Evolutionary conservation across 768 basidiomycete genomes (phyloP).

Genomic region (Podaxis mareebaensis): DNA sequence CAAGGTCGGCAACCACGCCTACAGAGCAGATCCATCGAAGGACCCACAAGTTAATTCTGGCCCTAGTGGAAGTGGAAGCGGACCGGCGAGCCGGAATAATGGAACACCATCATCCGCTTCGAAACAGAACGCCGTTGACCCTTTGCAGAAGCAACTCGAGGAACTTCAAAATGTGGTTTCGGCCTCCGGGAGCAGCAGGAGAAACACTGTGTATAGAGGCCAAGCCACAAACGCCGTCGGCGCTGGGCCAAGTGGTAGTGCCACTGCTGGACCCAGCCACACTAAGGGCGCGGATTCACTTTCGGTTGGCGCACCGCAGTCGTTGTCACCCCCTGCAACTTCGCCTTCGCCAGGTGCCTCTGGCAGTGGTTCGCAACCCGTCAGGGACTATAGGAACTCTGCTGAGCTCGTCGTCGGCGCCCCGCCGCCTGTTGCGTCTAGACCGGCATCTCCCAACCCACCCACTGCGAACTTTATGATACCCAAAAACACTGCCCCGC

Average conservation of each 20-base stretch:
- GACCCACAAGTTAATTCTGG: slow-evolving; percentile 52
- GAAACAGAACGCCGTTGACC: slow-evolving; percentile 49
- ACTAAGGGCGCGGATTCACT: slow-evolving; percentile 16
- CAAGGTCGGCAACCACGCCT: slow-evolving; percentile 67
- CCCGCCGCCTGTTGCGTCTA: slow-evolving; percentile 60
- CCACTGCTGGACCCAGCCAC: slow-evolving; percentile 22
- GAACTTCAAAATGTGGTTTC: slow-evolving; percentile 51
- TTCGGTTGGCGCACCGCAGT: slow-evolving; percentile 25
- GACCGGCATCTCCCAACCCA: slow-evolving; percentile 72
- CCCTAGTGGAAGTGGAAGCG: not conserved
- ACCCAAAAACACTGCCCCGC: slow-evolving; percentile 48
- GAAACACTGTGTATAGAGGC: slow-evolving; percentile 40
- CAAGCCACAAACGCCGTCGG: slow-evolving; percentile 1
- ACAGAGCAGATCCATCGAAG: slow-evolving; percentile 61
- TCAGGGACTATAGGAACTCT: slow-evolving; percentile 70
- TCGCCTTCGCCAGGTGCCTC: slow-evolving; percentile 29
- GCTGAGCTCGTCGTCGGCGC: slow-evolving; percentile 80
- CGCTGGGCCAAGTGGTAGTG: slow-evolving; percentile 1
- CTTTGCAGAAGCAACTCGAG: slow-evolving; percentile 65
- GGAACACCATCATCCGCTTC: slow-evolving; percentile 9
- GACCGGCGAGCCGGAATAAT: slow-evolving; percentile 9
- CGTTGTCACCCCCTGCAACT: slow-evolving; percentile 37
- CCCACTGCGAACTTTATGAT: slow-evolving; percentile 79
- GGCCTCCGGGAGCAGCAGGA: slow-evolving; percentile 47
- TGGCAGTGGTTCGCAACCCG: slow-evolving; percentile 5